A percentile compares a stretch with the other conserved stretches of the same genome.
phyloP scores from a whole-genome alignment of 2,329 filamentous ascomycete species.

The Neofusicoccum sp. region DNA sequence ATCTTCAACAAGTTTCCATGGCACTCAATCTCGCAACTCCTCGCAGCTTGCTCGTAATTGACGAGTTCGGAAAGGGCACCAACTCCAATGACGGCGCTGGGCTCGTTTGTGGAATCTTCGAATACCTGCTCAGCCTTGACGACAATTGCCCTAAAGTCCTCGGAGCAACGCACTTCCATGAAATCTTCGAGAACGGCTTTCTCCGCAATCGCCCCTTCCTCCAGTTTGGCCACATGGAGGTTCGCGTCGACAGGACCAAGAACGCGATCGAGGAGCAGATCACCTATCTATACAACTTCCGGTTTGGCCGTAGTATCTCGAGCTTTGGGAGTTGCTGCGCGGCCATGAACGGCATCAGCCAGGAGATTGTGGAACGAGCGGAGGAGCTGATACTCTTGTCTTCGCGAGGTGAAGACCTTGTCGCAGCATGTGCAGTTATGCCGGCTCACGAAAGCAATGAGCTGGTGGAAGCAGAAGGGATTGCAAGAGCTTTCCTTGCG shows the following conservation, averaged over 20 bases:
- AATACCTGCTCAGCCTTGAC: slow-evolving; percentile 53
- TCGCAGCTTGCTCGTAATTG: slow-evolving; percentile 79
- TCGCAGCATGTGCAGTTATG: slow-evolving; percentile 67
- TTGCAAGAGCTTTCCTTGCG: slow-evolving; percentile 44
- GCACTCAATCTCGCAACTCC: slow-evolving; percentile 71
- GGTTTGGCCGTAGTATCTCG: slow-evolving; percentile 66
- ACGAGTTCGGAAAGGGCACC: slow-evolving; percentile 81
- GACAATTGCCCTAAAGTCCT: slow-evolving; percentile 57
- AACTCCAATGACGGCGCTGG: slow-evolving; percentile 64
- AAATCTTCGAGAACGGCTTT: slow-evolving; percentile 67
- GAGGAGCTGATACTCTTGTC: slow-evolving; percentile 68
- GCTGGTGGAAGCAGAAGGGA: slow-evolving; percentile 61
- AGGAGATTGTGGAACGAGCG: slow-evolving; percentile 69
- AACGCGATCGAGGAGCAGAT: slow-evolving; percentile 60
- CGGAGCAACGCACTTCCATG: slow-evolving; percentile 65
- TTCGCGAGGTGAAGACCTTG: slow-evolving; percentile 72
- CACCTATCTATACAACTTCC: slow-evolving; percentile 70
- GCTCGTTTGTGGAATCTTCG: slow-evolving; percentile 60
- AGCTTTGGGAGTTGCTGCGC: slow-evolving; percentile 88
- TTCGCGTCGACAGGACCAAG: slow-evolving; percentile 57
- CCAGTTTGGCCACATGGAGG: slow-evolving; percentile 69
- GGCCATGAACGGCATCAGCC: slow-evolving; percentile 77
- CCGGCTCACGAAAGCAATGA: slow-evolving; percentile 62
- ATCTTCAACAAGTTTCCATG: slow-evolving; percentile 82
- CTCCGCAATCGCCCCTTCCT: slow-evolving; percentile 54